Evolutionary conservation across 345 rosid species (phyloP).

Genomic region (Camelina laxa): DNA sequence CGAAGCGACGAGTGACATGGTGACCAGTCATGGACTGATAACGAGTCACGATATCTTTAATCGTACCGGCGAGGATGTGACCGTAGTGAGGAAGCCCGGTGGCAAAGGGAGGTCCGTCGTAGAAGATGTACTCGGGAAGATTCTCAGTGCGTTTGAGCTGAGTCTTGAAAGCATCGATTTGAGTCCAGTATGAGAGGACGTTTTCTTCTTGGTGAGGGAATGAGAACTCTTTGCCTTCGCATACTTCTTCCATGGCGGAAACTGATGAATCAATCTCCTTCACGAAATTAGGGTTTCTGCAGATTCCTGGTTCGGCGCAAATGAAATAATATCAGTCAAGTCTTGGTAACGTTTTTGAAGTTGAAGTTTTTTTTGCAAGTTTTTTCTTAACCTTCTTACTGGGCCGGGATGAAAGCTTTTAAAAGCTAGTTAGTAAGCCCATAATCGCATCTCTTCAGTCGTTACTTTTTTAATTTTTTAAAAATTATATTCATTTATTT

Average conservation of each 20-base stretch:
- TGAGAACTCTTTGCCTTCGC: slow-evolving; percentile 88
- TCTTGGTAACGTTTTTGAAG: neutral
- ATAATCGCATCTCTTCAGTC: no score
- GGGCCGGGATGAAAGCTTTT: neutral
- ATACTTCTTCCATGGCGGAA: slow-evolving; percentile 79
- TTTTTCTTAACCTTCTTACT: neutral
- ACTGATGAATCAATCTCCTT: neutral
- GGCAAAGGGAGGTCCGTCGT: slow-evolving; percentile 98
- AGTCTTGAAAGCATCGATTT: slow-evolving; percentile 80
- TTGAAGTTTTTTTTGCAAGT: neutral
- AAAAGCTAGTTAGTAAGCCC: no score
- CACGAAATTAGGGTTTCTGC: slow-evolving; percentile 32
- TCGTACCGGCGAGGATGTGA: slow-evolving; percentile 95
- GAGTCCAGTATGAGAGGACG: slow-evolving; percentile 62
- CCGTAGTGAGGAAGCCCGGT: slow-evolving; percentile 98
- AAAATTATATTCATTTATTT: no score
- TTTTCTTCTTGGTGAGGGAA: slow-evolving; percentile 80
- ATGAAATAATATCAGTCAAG: neutral
- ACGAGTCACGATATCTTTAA: slow-evolving; percentile 91
- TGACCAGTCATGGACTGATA: slow-evolving; percentile 88
- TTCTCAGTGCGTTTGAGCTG: slow-evolving; percentile 66
- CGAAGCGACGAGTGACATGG: slow-evolving; percentile 94
- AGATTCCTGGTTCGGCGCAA: slow-evolving; percentile 1
- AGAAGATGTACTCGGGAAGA: slow-evolving; percentile 82
- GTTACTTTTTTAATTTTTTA: no score